Evolutionary conservation across 495 filamentous ascomycete species (phyloP).

Genomic region (Neurospora tetrasperma): DNA sequence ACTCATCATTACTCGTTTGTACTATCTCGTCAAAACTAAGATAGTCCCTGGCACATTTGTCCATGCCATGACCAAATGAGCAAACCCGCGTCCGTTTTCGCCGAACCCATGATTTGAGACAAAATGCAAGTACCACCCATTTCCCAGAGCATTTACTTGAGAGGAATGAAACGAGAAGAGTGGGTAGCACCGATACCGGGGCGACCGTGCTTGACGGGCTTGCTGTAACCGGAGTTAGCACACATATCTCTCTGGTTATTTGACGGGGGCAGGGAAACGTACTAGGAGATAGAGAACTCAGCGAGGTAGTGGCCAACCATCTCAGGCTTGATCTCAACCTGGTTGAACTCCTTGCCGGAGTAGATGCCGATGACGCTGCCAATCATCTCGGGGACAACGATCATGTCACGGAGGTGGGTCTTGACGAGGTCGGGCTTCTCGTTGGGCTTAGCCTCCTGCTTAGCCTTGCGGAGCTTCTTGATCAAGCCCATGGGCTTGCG

Average conservation of each 20-base stretch:
- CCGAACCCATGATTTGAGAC: slow-evolving; percentile 28
- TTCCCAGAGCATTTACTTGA: slow-evolving; percentile 65
- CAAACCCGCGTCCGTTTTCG: slow-evolving; percentile 31
- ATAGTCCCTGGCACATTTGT: slow-evolving; percentile 23
- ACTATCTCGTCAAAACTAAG: slow-evolving; percentile 25
- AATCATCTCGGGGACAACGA: slow-evolving; percentile 99
- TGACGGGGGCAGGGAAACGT: slow-evolving; percentile 33
- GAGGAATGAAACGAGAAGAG: slow-evolving; percentile 99
- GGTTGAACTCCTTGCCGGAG: slow-evolving; percentile 99
- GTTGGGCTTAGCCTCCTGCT: slow-evolving; percentile 99
- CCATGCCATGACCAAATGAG: slow-evolving; percentile 19
- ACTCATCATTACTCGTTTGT: slow-evolving; percentile 13
- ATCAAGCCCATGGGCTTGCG: slow-evolving; percentile 99
- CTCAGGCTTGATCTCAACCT: slow-evolving; percentile 99
- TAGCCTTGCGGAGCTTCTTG: slow-evolving; percentile 99
- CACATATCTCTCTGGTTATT: slow-evolving; percentile 5
- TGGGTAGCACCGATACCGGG: slow-evolving; percentile 99
- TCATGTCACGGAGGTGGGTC: slow-evolving; percentile 99
- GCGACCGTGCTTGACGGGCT: slow-evolving; percentile 99
- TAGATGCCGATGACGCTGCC: slow-evolving; percentile 97
- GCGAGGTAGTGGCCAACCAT: slow-evolving; percentile 99
- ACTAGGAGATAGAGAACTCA: slow-evolving; percentile 99
- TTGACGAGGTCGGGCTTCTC: slow-evolving; percentile 98
- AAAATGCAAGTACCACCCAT: slow-evolving; percentile 32
- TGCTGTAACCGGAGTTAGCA: slow-evolving; percentile 51